Conservation (phyloP, 2,329 filamentous ascomycete genomes). For the Sordariomycetes sp. region DNA sequence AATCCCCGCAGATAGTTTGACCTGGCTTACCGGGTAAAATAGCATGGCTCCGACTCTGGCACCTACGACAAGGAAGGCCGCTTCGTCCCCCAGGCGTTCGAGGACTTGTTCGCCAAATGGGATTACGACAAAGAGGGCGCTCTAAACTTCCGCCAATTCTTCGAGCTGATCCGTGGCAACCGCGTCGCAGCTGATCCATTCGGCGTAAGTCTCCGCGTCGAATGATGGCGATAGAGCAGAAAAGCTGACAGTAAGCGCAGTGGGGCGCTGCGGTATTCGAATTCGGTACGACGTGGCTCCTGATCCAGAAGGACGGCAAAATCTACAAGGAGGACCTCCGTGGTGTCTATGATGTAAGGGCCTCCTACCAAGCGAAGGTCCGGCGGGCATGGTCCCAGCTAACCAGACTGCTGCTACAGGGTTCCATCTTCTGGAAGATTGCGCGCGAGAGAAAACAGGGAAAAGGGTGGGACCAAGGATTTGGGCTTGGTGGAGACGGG, state of each 20-base stretch:
- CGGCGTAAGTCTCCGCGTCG: constrained; percentile 11
- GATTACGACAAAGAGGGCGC: constrained; percentile 20
- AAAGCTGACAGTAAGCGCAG: neutral
- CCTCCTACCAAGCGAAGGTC: constrained; percentile 7
- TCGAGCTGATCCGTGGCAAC: constrained; percentile 22
- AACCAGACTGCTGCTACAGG: neutral
- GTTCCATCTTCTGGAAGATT: constrained; percentile 2
- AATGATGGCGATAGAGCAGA: neutral
- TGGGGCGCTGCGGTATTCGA: constrained; percentile 7
- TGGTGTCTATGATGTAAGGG: constrained; percentile 10
- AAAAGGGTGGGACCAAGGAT: constrained; percentile 2
- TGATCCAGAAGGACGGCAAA: constrained; percentile 37
- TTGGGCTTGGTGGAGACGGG: neutral
- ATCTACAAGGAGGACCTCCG: constrained; percentile 40
- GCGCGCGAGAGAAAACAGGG: neutral
- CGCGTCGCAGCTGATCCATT: constrained; percentile 12
- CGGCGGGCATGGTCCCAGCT: neutral
- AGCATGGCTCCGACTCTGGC: constrained; percentile 29
- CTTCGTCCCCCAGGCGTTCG: constrained; percentile 33
- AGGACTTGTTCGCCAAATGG: constrained; percentile 36
- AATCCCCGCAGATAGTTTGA: neutral
- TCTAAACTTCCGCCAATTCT: constrained; percentile 21
- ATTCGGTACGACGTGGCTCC: constrained; percentile 29
- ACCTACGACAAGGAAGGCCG: constrained; percentile 33
- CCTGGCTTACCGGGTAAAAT: neutral